phyloP scores from a whole-genome alignment of 1,284 basidiomycete species.

The Ganoderma leucocontextum region DNA sequence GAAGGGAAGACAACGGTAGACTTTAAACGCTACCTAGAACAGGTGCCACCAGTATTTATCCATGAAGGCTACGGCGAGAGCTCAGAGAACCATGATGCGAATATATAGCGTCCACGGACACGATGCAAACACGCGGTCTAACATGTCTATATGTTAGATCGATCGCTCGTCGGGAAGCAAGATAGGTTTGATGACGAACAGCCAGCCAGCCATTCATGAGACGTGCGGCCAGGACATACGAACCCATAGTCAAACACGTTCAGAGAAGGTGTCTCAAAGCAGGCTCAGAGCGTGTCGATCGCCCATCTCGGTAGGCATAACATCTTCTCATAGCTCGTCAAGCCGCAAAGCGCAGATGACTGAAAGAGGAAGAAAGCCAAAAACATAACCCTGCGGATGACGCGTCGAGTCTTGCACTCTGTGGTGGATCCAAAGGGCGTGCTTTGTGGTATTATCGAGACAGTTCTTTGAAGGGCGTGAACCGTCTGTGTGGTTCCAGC shows the following conservation, averaged over 20 bases:
- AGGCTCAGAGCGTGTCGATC: neutral
- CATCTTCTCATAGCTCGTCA: neutral
- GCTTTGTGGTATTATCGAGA: neutral
- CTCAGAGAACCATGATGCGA: neutral
- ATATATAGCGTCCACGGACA: neutral
- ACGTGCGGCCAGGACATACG: neutral
- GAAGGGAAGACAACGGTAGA: no score
- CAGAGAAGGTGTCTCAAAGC: neutral
- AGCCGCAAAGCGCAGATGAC: neutral
- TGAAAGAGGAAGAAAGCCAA: neutral
- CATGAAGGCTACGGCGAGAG: neutral
- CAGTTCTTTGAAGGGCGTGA: neutral
- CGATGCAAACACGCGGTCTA: neutral
- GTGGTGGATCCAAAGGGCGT: neutral
- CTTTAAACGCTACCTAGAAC: no score
- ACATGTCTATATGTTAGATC: neutral
- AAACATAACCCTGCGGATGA: neutral
- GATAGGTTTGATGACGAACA: neutral
- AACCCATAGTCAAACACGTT: no score
- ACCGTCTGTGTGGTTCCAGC: slow-evolving; percentile 1
- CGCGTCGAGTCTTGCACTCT: neutral
- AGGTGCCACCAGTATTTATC: no score
- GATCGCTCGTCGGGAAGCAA: neutral
- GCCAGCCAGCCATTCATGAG: neutral
- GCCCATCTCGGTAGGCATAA: no score